Percentiles rank a stretch among this genome's conserved stretches.
Conservation (phyloP, 139 green algal species). For the Chlamydomonas incerta region DNA sequence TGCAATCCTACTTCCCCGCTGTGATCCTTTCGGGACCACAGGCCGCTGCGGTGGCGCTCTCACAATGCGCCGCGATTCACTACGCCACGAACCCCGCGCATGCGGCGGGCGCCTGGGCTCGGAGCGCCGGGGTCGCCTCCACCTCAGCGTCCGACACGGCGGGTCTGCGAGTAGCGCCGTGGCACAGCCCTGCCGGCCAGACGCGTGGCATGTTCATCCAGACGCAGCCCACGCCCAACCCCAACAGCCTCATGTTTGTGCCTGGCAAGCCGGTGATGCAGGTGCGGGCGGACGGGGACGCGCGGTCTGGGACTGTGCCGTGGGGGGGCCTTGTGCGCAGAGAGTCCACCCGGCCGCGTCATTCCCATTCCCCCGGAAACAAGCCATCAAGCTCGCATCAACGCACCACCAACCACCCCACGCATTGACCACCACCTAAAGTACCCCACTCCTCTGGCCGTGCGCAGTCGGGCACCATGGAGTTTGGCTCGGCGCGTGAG, state of each 20-base stretch:
- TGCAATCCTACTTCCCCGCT: background rate
- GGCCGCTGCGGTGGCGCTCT: background rate
- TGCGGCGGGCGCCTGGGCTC: too few species aligned
- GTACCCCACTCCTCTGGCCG: too few species aligned
- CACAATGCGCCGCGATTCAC: background rate
- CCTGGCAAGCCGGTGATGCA: slow-evolving; percentile 87
- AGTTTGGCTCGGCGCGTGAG: slow-evolving; percentile 86
- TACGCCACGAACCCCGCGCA: background rate
- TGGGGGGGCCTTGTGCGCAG: too few species aligned
- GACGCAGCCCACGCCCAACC: slow-evolving; percentile 96
- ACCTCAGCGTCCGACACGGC: background rate
- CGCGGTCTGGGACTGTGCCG: too few species aligned
- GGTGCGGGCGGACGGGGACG: too few species aligned
- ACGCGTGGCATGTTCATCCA: slow-evolving; percentile 95
- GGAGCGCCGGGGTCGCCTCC: background rate
- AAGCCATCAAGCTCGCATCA: too few species aligned
- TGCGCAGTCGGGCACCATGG: slow-evolving; percentile 67
- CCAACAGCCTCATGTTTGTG: slow-evolving; percentile 97
- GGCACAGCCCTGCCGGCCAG: slow-evolving; percentile 25
- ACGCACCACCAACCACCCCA: too few species aligned
- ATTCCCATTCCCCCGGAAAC: too few species aligned
- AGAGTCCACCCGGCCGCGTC: too few species aligned
- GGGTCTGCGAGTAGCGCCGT: background rate
- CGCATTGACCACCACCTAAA: too few species aligned
- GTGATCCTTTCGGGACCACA: background rate